Evolutionary conservation across 805 yeast species (phyloP).

Genomic region (Candida coleopterorum): DNA sequence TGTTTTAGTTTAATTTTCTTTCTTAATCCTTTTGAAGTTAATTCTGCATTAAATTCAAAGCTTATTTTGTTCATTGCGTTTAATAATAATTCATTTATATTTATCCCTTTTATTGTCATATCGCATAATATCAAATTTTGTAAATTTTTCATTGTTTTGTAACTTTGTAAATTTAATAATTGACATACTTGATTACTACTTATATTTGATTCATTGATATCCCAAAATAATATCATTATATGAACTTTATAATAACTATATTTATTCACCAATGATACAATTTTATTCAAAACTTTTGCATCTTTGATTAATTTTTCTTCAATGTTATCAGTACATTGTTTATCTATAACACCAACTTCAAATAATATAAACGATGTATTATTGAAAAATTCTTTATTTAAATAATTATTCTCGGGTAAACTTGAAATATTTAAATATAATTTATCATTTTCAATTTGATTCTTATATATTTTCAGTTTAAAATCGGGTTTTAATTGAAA

Average conservation of each 20-base stretch:
- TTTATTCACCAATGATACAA: conserved; percentile 28
- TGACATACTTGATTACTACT: conserved; percentile 12
- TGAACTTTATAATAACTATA: conserved; percentile 36
- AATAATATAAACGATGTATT: conserved; percentile 42
- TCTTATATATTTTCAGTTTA: conserved; percentile 22
- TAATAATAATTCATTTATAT: conserved; percentile 22
- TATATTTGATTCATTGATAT: conserved; percentile 17
- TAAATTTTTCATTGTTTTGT: conserved; percentile 12
- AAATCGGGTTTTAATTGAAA: conserved; percentile 32
- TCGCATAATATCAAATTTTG: conserved; percentile 25
- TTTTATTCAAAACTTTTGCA: conserved; percentile 27
- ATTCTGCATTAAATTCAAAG: conserved; percentile 21
- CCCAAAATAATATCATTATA: conserved; percentile 42
- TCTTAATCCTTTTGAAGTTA: conserved; percentile 24
- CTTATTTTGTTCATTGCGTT: conserved; percentile 20
- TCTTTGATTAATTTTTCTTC: conserved; percentile 36
- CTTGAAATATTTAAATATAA: conserved; percentile 33
- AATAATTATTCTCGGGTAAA: conserved; percentile 34
- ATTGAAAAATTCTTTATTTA: conserved; percentile 34
- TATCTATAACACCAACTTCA: conserved; percentile 44
- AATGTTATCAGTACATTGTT: conserved; percentile 12
- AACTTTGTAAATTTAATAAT: conserved; percentile 13
- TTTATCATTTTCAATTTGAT: conserved; percentile 19
- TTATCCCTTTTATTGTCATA: conserved; percentile 24
- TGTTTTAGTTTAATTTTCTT: conserved; percentile 15